phyloP scores from a whole-genome alignment of 768 basidiomycete species.

The Rubroboletus satanas region DNA sequence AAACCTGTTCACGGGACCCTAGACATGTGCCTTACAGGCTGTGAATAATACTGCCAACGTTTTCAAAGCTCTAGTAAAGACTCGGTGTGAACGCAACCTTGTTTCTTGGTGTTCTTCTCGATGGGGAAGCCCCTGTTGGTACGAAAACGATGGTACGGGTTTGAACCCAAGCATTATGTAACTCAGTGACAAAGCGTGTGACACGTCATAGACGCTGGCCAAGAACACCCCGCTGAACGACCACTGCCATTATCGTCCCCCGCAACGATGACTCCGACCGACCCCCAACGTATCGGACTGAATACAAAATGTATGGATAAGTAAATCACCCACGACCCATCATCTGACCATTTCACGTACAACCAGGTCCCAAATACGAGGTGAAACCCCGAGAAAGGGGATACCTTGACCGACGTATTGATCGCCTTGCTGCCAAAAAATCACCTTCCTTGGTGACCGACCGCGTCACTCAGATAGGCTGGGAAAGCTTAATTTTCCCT shows the following conservation, averaged over 20 bases:
- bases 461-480: neutral
- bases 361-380: neutral
- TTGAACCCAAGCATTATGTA: neutral
- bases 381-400: neutral
- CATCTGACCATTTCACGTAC: neutral
- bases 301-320: too few relatives aligned
- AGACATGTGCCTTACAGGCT: neutral
- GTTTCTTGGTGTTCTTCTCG: neutral
- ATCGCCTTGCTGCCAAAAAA: too few relatives aligned
- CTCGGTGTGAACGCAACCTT: constrained; percentile 1
- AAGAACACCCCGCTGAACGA: neutral
- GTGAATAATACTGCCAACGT: neutral
- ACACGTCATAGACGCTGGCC: neutral
- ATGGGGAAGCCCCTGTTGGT: neutral
- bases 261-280: neutral
- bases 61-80: neutral
- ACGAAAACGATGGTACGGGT: neutral
- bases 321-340: neutral
- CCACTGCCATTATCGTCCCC: neutral
- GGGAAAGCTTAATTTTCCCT: neutral
- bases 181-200: neutral
- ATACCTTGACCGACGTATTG: neutral
- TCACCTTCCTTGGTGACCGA: neutral
- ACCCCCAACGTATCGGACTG: too few relatives aligned
- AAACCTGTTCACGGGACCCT: neutral